Conservation (phyloP, 768 basidiomycete species). For the Naganishia onofrii region DNA sequence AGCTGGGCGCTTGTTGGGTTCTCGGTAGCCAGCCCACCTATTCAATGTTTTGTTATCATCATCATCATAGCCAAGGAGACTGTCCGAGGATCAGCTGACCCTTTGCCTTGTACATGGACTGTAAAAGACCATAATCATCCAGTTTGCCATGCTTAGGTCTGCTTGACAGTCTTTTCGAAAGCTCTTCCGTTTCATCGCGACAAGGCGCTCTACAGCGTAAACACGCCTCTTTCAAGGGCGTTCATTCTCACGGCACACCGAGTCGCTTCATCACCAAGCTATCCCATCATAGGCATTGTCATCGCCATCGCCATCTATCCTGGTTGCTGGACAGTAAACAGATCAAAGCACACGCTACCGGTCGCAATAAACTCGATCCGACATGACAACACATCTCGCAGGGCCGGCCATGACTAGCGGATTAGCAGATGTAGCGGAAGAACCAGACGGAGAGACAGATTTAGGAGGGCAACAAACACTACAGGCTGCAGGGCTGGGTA, state of each 20-base stretch:
- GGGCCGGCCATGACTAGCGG: conserved; percentile 15
- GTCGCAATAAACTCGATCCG: not conserved
- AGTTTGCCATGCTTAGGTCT: not conserved
- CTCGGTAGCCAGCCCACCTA: not conserved
- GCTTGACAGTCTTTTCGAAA: not conserved
- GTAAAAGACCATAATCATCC: conserved; percentile 2
- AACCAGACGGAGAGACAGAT: conserved; percentile 28
- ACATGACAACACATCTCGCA: conserved; percentile 13
- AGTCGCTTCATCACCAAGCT: not conserved
- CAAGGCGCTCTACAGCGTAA: conserved; percentile 1
- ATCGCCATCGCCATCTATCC: not conserved
- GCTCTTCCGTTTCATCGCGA: not conserved
- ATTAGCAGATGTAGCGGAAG: conserved; percentile 29
- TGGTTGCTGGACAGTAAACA: not conserved
- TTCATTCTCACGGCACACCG: not conserved
- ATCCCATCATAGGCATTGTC: too few species aligned
- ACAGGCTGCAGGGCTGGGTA: not conserved
- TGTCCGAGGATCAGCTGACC: not conserved
- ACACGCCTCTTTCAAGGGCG: not conserved
- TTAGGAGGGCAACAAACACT: conserved; percentile 12
- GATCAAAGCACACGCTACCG: too few species aligned
- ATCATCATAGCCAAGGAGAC: too few species aligned
- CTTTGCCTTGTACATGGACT: conserved; percentile 1
- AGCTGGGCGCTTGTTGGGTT: not conserved
- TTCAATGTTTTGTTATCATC: conserved; percentile 2